Percentiles rank a stretch among this genome's conserved stretches.
Evolutionary conservation across 352 stramenopile species (phyloP).

Genomic region (Globisporangium takayamanum): DNA sequence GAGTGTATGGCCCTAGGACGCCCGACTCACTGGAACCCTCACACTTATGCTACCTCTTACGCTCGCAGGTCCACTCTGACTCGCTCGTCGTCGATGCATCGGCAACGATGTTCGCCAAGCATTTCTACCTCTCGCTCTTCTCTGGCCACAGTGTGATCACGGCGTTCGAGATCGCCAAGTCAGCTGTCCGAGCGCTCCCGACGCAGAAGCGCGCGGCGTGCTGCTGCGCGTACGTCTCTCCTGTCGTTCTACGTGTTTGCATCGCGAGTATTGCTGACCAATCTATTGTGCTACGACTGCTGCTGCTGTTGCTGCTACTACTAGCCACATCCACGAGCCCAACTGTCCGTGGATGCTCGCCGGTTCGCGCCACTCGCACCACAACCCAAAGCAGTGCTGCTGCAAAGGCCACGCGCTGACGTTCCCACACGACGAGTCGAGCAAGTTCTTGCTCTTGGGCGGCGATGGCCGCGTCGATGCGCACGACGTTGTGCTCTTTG

Average conservation of each 20-base stretch:
- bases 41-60: not conserved
- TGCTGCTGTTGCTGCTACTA: not conserved
- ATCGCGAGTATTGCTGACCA: not conserved
- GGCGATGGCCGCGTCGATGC: conserved; percentile 20
- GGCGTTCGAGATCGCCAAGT: conserved; percentile 72
- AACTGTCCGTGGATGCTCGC: conserved; percentile 63
- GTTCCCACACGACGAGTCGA: conserved; percentile 79
- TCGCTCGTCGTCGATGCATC: conserved; percentile 68
- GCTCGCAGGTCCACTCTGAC: conserved; percentile 57
- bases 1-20: not conserved
- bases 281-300: not conserved
- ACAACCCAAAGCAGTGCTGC: conserved; percentile 62
- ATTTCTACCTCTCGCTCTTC: conserved; percentile 81
- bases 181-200: conserved; percentile 53
- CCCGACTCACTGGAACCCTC: not conserved
- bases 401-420: conserved; percentile 59
- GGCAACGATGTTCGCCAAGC: conserved; percentile 79
- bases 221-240: conserved; percentile 66
- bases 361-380: conserved; percentile 60
- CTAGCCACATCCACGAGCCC: conserved; percentile 64
- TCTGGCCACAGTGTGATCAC: conserved; percentile 59
- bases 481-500: conserved; percentile 73
- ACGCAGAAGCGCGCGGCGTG: conserved; percentile 55
- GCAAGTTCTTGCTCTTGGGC: conserved; percentile 71
- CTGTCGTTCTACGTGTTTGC: not conserved